Percentiles rank a stretch among this genome's conserved stretches.
Conservation (phyloP, 257 asterid genomes). For the Fraxinus cuspidata region DNA sequence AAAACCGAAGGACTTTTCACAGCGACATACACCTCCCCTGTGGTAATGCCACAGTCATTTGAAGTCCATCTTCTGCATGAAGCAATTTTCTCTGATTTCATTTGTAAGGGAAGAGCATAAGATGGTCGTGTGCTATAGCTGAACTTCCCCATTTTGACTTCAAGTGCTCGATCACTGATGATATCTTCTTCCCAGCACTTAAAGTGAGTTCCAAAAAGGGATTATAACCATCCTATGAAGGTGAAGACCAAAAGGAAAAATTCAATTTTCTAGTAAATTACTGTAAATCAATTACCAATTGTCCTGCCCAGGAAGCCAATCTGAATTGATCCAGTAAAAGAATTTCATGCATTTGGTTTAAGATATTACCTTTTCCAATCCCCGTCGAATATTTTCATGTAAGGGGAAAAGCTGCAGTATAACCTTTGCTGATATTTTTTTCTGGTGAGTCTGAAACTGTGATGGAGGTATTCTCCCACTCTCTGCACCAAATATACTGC, state of each 20-base stretch:
- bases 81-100: constrained; percentile 46
- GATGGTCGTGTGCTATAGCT: constrained; percentile 48
- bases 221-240: constrained; percentile 71
- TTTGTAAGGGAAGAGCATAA: constrained; percentile 70
- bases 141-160: constrained; percentile 72
- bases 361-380: constrained; percentile 66
- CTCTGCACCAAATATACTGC: constrained; percentile 31
- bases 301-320: not conserved
- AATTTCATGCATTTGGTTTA: not conserved
- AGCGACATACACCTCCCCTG: constrained; percentile 64
- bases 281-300: not conserved
- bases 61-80: constrained; percentile 70
- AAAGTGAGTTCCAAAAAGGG: constrained; percentile 85
- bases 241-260: constrained; percentile 13
- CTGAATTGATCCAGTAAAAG: not conserved
- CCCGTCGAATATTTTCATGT: constrained; percentile 48
- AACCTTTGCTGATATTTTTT: constrained; percentile 56
- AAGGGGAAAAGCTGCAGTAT: constrained; percentile 88
- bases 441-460: constrained; percentile 36
- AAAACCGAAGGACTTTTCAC: constrained; percentile 65
- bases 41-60: constrained; percentile 52
- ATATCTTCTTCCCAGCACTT: constrained; percentile 69
- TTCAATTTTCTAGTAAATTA: not conserved
- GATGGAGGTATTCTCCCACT: constrained; percentile 23
- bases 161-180: constrained; percentile 82